Conservation (phyloP, 179 eudicot genomes). For the Spinacia oleracea region DNA sequence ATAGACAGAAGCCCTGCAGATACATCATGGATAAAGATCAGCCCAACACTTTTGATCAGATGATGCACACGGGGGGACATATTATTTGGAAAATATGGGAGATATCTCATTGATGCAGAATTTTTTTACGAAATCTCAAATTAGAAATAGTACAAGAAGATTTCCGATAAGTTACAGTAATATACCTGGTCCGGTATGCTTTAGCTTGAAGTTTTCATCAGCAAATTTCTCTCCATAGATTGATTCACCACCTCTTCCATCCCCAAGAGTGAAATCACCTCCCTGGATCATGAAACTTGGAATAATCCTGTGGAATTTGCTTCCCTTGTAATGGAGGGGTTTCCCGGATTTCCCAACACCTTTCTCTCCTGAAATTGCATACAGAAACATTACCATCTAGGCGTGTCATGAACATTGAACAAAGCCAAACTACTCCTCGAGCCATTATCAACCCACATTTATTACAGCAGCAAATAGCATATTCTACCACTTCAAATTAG, state of each 20-base stretch:
- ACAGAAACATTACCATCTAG: background rate
- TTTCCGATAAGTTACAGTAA: background rate
- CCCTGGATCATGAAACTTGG: constrained; percentile 99
- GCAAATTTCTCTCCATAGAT: constrained; percentile 90
- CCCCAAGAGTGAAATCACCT: constrained; percentile 94
- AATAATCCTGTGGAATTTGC: constrained; percentile 87
- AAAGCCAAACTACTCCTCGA: background rate
- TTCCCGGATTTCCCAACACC: constrained; percentile 83
- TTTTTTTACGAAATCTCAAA: background rate
- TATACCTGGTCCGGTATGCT: constrained; percentile 92
- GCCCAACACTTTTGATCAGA: background rate
- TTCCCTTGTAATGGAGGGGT: constrained; percentile 93
- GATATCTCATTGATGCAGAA: background rate
- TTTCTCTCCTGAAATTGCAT: constrained; percentile 68
- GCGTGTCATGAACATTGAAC: constrained; percentile 7
- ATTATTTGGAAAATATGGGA: no score
- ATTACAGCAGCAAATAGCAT: background rate
- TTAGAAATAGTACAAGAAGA: background rate
- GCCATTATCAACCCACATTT: background rate
- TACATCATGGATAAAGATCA: background rate
- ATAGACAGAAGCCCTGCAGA: constrained; percentile 77
- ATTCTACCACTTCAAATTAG: background rate
- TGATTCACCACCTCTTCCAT: constrained; percentile 96
- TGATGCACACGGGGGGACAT: no score
- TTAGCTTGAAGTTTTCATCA: constrained; percentile 93